These are phyloP conservation scores for Corchorus capsularis DNA, from an alignment of 345 rosid genomes.

Conservation along the genomic window DNA sequence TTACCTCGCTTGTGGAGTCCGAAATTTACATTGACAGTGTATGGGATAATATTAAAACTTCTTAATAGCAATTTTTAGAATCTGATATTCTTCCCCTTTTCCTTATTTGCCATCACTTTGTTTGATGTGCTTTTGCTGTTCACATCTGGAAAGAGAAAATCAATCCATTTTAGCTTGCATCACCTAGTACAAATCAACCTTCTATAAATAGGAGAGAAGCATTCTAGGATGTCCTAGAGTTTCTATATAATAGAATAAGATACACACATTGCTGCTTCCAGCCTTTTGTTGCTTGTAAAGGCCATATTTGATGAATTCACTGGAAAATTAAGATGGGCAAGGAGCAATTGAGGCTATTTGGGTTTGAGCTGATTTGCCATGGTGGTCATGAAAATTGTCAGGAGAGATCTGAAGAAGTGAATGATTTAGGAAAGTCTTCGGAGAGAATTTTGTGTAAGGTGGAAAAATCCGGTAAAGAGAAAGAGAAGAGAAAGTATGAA, in stretches of 20 bases:
- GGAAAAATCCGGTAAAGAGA: not conserved
- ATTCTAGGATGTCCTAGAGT: not conserved
- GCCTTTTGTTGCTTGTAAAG: not conserved
- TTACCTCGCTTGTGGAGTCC: too few species aligned
- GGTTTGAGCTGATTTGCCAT: conserved; percentile 17
- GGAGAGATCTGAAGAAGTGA: conserved; percentile 9
- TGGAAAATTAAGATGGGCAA: conserved; percentile 17
- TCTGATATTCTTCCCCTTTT: not conserved
- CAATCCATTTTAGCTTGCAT: not conserved
- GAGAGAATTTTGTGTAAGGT: conserved; percentile 4
- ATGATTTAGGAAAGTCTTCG: not conserved
- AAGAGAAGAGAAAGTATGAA: conserved; percentile 16
- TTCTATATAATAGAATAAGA: conserved; percentile 10
- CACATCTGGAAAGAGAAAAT: not conserved
- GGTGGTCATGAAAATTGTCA: not conserved
- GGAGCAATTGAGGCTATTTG: conserved; percentile 21
- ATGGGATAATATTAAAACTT: not conserved
- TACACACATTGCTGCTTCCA: not conserved
- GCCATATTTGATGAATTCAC: not conserved
- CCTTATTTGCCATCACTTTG: not conserved
- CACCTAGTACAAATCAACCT: not conserved
- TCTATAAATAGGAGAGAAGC: conserved; percentile 14
- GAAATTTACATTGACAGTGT: too few species aligned
- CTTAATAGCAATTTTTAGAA: not conserved
- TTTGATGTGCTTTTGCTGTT: conserved; percentile 14